Evolutionary conservation across 1,139 yeast genomes (phyloP), one percentile per base, ranked within the genome.

Genomic region (Eremothecium sinecaudum): DNA sequence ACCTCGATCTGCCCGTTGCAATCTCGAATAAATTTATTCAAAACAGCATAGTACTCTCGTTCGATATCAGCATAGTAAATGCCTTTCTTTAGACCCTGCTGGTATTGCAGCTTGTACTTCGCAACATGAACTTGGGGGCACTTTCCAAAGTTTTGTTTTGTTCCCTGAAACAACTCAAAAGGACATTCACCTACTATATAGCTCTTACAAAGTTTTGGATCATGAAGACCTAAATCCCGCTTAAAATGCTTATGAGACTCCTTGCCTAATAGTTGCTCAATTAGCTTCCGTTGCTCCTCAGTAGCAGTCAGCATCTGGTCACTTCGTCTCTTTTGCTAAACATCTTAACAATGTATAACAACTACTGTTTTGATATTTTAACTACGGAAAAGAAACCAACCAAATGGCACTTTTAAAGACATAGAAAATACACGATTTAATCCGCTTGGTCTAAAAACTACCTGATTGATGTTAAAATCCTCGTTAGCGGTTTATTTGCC

Each of bases 101-200:
- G 80, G 49, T 81, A 87, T 46, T 83, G 79, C 25, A 82, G 56
- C 54, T 76, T 80, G 51, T 79, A 76, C 46, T 80, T 80, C 46
- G 83, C 90, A 24, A 76, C 58, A 55, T 87, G 97, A 16, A 79
- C 61, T 46, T 69, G 73, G 1, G 87, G 84, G 54, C 97, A 87
- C 37, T 69, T 69, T 1, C 96, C 95, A 40, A 82, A 56, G 52
- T 81, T 86, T 51, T 81, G 83, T 56, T 84, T 86, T 11, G 96
- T 82, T 4, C 84, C 84, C 11, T 71, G 70, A 51, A 87, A 80
- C 37, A 87, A 56, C 47, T 86, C 95, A 55, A 81, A 82, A 0
- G 94, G 92, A 49, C 97, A 87, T n/a, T 73, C 71, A 1, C 93
- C 95, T 5, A 84, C 84, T 11, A 90, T 57, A 54, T 78, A 87